Evolutionary conservation across 2,329 filamentous ascomycete genomes (phyloP), one percentile per base, ranked within the genome.

Genomic region (Hortaea werneckii): DNA sequence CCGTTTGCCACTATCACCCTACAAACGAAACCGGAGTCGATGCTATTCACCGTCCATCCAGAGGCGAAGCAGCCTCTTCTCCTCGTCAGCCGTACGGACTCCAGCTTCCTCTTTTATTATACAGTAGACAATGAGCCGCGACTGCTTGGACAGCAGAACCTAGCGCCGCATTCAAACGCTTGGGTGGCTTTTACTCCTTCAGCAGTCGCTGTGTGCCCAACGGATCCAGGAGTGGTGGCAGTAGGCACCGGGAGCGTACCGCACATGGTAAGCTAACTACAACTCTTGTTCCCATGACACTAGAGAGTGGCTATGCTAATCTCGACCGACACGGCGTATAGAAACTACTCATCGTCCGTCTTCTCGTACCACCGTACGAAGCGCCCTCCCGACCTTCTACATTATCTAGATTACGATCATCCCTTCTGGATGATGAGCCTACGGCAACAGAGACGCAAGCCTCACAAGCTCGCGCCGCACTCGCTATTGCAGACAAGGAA

Each of bases 161-260:
- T 82, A 2, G 76, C 78, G 6, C 78, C 78, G 1, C 72, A 78
- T 54, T 79, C 77, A 3, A 80, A 77, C 55, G 71, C 78, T n/a
- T 82, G 79, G 79, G 64, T 79, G 10, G 70, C 76, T 1, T 82
- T 82, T 57, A 79, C 77, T 0, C 78, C 79, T 0, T 74, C 76
- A 5, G 72, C 73, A 39, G 65, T 83, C 13, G 72, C 76, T 6
- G 57, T 77, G 1, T 76, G 69, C 47, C 79, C 79, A 0, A 69
- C 65, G 2, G 74, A 82, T 53, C 64, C 73, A 1, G 67, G 67
- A 4, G 57, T 82, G 1, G 52, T 80, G 1, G 79, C 79, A 1
- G 69, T 82, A 5, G 78, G 76, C 8, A 80, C 79, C 1, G 79
- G 75, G 2, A 71, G 75, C 1, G 67, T 78, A 1, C 79, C 79